Percentiles rank a stretch among this genome's conserved stretches.
Evolutionary conservation across 2,329 filamentous ascomycete species (phyloP).

Genomic region (Ophiostoma ulmi): DNA sequence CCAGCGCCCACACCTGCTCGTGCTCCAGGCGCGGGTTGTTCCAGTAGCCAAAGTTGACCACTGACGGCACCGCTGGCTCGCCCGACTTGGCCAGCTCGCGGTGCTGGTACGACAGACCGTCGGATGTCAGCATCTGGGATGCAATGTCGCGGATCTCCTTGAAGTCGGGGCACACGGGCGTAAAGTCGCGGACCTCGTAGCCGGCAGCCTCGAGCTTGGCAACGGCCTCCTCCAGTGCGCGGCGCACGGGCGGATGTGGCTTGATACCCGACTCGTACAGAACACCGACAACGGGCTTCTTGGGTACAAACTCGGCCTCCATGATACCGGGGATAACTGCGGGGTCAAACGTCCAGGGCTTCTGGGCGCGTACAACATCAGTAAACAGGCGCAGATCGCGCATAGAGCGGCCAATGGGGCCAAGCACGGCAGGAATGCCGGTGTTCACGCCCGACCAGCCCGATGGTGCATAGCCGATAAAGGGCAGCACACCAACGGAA

Average conservation of each 20-base stretch:
- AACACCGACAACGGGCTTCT: constrained; percentile 51
- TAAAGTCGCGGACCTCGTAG: constrained; percentile 43
- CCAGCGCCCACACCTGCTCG: constrained; percentile 26
- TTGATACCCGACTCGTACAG: constrained; percentile 48
- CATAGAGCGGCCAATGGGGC: constrained; percentile 50
- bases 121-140: constrained; percentile 23
- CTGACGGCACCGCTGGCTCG: constrained; percentile 26
- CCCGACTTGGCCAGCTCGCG: constrained; percentile 22
- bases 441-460: constrained; percentile 30
- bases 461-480: constrained; percentile 31
- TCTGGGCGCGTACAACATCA: constrained; percentile 33
- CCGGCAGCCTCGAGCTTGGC: constrained; percentile 50
- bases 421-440: constrained; percentile 36
- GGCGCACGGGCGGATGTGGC: constrained; percentile 53
- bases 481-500: constrained; percentile 27
- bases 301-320: constrained; percentile 42
- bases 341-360: constrained; percentile 71
- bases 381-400: constrained; percentile 52
- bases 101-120: constrained; percentile 26
- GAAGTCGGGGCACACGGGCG: constrained; percentile 26
- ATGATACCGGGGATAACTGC: constrained; percentile 64
- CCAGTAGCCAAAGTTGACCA: constrained; percentile 27
- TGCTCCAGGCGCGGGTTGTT: constrained; percentile 21
- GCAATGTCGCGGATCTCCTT: constrained; percentile 24
- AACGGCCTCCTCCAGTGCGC: constrained; percentile 44